A percentile compares a stretch with the other conserved stretches of the same genome.
These are phyloP conservation scores for Aspergillus amoenus DNA, from an alignment of 2,329 filamentous ascomycete genomes.

Conservation along the genomic window DNA sequence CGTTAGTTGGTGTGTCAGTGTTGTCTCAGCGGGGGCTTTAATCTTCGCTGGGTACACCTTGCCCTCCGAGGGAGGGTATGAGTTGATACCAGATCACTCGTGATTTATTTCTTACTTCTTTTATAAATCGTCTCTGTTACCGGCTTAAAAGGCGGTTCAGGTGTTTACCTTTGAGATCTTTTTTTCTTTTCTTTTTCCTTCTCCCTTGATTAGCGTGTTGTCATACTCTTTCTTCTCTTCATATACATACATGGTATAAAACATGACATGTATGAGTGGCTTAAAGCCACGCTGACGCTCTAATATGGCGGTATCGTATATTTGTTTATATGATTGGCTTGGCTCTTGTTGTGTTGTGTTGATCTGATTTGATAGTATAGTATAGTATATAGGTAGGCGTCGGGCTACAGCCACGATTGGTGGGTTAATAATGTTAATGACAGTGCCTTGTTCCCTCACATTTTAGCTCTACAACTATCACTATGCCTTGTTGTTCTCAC, in stretches of 20 bases:
- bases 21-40: conserved; percentile 58
- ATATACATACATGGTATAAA: neutral
- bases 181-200: neutral
- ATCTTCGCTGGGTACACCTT: conserved; percentile 67
- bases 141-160: neutral
- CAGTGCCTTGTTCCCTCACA: neutral
- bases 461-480: too few species aligned
- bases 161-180: neutral
- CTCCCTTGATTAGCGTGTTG: conserved; percentile 13
- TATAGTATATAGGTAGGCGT: conserved; percentile 3
- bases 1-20: conserved; percentile 57
- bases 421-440: neutral
- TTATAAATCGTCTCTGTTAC: neutral
- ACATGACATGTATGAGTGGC: neutral
- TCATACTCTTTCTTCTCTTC: neutral
- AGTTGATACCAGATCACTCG: conserved; percentile 60
- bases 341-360: neutral
- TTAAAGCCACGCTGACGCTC: neutral
- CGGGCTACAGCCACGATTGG: conserved; percentile 2
- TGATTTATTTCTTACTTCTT: neutral
- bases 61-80: conserved; percentile 81
- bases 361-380: neutral
- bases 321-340: neutral
- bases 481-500: too few species aligned
- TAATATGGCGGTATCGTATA: neutral